Evolutionary conservation across 2,329 filamentous ascomycete genomes (phyloP).

Genomic region (Beauveria varroae): DNA sequence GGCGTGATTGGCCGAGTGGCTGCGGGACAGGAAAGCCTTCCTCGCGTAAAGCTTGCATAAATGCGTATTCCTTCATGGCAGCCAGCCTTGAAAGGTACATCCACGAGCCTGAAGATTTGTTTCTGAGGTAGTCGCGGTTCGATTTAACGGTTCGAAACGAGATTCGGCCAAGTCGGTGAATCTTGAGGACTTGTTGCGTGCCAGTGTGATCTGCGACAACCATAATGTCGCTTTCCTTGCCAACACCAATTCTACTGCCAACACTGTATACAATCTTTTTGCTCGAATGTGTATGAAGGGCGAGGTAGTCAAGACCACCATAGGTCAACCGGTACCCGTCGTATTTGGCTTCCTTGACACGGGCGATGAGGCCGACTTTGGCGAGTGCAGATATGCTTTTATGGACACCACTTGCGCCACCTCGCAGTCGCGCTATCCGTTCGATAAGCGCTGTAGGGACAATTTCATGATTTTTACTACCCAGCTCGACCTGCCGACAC

Average conservation of each 20-base stretch:
- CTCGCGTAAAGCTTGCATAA: slow-evolving; percentile 78
- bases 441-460: slow-evolving; percentile 87
- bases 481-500: slow-evolving; percentile 69
- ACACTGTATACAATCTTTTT: slow-evolving; percentile 80
- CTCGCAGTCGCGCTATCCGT: slow-evolving; percentile 72
- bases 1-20: slow-evolving; percentile 80
- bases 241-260: slow-evolving; percentile 88
- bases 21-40: slow-evolving; percentile 87
- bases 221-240: slow-evolving; percentile 96
- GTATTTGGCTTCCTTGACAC: slow-evolving; percentile 92
- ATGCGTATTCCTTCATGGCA: slow-evolving; percentile 88
- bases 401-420: slow-evolving; percentile 71
- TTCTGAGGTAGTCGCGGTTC: slow-evolving; percentile 90
- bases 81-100: slow-evolving; percentile 96
- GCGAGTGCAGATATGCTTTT: slow-evolving; percentile 83
- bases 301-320: slow-evolving; percentile 95
- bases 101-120: slow-evolving; percentile 75
- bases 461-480: slow-evolving; percentile 93
- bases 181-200: slow-evolving; percentile 79
- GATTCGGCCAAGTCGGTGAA: slow-evolving; percentile 89
- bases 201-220: slow-evolving; percentile 78
- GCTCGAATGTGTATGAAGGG: slow-evolving; percentile 80
- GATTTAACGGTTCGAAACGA: slow-evolving; percentile 95
- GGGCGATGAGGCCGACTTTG: slow-evolving; percentile 84
- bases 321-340: slow-evolving; percentile 96